These are phyloP conservation scores for Margaritispora aquatica DNA, from an alignment of 495 filamentous ascomycete species.

Conservation along the genomic window DNA sequence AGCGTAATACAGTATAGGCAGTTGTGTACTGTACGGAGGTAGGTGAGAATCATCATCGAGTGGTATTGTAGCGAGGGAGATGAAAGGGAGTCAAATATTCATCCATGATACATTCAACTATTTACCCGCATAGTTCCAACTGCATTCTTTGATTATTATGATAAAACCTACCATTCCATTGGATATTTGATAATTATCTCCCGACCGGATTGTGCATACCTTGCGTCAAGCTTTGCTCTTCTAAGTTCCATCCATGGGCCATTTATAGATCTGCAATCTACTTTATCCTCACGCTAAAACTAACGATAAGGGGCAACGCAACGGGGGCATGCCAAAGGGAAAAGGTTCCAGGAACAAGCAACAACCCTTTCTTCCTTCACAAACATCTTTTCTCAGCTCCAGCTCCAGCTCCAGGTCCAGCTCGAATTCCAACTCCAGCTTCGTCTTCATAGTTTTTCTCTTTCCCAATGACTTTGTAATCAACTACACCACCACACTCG, in stretches of 20 bases:
- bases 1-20: too few species aligned
- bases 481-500: slow-evolving; percentile 7
- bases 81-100: slow-evolving; percentile 2
- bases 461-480: slow-evolving; percentile 11
- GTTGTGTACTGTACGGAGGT: too few species aligned
- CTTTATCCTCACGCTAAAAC: slow-evolving; percentile 13
- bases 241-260: too few species aligned
- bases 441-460: not conserved
- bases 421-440: too few species aligned
- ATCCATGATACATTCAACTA: not conserved
- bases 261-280: slow-evolving; percentile 25
- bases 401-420: too few species aligned
- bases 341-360: slow-evolving; percentile 6
- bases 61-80: not conserved
- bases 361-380: slow-evolving; percentile 3
- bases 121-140: slow-evolving; percentile 1
- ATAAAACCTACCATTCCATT: slow-evolving; percentile 11
- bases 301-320: slow-evolving; percentile 21
- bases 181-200: not conserved
- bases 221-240: slow-evolving; percentile 15
- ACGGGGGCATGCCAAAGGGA: slow-evolving; percentile 10
- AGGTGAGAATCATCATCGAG: not conserved
- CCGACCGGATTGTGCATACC: slow-evolving; percentile 16
- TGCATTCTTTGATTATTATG: slow-evolving; percentile 16
- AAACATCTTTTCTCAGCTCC: too few species aligned